These are phyloP conservation scores for Pyrenochaeta sp. DNA, from an alignment of 2,329 filamentous ascomycete species.

Conservation along the genomic window DNA sequence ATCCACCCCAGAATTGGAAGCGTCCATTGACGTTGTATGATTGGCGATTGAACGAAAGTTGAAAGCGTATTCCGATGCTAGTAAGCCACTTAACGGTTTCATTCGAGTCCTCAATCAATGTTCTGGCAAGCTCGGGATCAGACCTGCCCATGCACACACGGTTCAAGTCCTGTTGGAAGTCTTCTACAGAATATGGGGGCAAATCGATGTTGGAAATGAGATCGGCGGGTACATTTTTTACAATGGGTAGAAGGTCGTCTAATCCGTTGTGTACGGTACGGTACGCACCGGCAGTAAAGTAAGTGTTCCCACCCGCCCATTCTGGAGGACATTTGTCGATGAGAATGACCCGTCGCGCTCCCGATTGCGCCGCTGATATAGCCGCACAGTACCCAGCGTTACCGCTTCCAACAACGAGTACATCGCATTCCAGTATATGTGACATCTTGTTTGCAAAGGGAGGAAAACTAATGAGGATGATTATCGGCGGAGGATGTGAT, in stretches of 20 bases:
- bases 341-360: conserved; percentile 59
- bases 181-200: conserved; percentile 61
- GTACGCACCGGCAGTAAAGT: conserved; percentile 72
- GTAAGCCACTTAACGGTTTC: conserved; percentile 65
- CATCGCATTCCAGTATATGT: too few species aligned
- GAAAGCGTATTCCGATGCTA: conserved; percentile 63
- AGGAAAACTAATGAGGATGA: too few species aligned
- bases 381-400: conserved; percentile 72
- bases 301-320: conserved; percentile 71
- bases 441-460: too few species aligned
- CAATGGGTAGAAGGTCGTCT: conserved; percentile 65
- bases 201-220: conserved; percentile 65
- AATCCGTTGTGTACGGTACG: conserved; percentile 66
- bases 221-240: conserved; percentile 64
- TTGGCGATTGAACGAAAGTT: conserved; percentile 71
- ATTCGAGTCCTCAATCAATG: conserved; percentile 63
- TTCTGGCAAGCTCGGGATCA: conserved; percentile 58
- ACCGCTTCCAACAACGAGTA: conserved; percentile 68
- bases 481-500: too few species aligned
- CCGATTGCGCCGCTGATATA: conserved; percentile 62
- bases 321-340: conserved; percentile 67
- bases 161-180: conserved; percentile 66
- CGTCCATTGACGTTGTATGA: conserved; percentile 69
- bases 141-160: conserved; percentile 65
- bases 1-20: conserved; percentile 72